phyloP scores from a whole-genome alignment of 306 rosid genomes.

The Quillaja saponaria region DNA sequence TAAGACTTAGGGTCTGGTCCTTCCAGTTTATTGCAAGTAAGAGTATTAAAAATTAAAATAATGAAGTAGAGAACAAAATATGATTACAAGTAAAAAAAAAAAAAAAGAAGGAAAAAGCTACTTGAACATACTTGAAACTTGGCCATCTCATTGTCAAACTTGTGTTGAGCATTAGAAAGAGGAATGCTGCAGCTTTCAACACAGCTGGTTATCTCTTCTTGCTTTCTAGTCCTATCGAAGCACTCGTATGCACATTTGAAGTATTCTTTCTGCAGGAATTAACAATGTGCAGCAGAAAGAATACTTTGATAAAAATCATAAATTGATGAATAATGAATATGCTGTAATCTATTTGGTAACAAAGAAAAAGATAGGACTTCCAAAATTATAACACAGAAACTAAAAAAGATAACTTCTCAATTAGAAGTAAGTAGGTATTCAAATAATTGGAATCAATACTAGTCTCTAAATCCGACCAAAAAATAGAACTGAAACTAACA shows the following conservation, averaged over 20 bases:
- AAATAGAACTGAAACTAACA: background rate
- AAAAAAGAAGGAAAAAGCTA: background rate
- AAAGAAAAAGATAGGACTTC: conserved; percentile 3
- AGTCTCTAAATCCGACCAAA: background rate
- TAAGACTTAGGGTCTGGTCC: too few species aligned
- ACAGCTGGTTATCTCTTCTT: conserved; percentile 72
- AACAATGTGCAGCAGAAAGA: conserved; percentile 16
- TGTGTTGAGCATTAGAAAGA: conserved; percentile 72
- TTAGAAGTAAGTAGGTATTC: background rate
- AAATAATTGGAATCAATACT: too few species aligned
- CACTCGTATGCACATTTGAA: conserved; percentile 91
- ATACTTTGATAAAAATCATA: conserved; percentile 5
- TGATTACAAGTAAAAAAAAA: background rate
- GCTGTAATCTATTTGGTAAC: conserved; percentile 3
- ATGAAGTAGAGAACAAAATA: background rate
- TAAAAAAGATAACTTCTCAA: background rate
- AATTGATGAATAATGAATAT: too few species aligned
- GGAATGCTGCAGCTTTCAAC: conserved; percentile 81
- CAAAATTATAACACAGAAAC: conserved; percentile 3
- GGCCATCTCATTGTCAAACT: conserved; percentile 85
- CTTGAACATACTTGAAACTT: conserved; percentile 67
- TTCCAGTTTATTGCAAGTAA: too few species aligned
- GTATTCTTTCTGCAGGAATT: conserved; percentile 74
- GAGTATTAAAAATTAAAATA: conserved; percentile 1
- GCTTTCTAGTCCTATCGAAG: conserved; percentile 78